Percentiles rank a stretch among this genome's conserved stretches.
Conservation (phyloP, 1,284 basidiomycete species). For the Hemileia vastatrix region DNA sequence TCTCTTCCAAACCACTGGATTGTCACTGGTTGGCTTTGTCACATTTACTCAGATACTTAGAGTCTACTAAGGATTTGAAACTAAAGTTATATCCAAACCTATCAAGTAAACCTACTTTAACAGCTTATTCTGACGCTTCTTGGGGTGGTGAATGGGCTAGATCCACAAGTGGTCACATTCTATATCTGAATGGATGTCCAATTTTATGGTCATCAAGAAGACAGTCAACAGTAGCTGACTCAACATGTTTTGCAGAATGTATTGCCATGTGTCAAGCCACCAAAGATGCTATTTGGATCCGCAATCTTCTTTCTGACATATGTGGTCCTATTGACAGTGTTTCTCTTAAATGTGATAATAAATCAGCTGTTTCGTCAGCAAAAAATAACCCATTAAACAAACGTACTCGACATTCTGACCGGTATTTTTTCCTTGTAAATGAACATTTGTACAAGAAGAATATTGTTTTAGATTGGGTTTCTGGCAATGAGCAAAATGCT, state of each 20-base stretch:
- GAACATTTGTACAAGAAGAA: no score
- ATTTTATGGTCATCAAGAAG: constrained; percentile 1
- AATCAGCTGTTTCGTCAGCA: background rate
- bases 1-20: background rate
- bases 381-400: no score
- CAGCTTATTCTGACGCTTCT: background rate
- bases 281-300: background rate
- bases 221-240: background rate
- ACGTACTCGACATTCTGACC: no score
- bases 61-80: background rate
- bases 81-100: background rate
- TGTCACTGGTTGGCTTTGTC: constrained; percentile 5
- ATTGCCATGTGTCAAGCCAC: background rate
- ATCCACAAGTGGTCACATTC: background rate
- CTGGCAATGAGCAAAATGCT: no score
- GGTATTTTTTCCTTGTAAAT: no score
- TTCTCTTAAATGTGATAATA: background rate
- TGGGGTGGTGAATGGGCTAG: background rate
- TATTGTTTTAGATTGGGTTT: no score
- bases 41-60: constrained; percentile 2
- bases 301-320: background rate
- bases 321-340: background rate
- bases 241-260: background rate
- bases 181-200: background rate
- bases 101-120: background rate